These are phyloP conservation scores for Yarrowia divulgata DNA, from an alignment of 805 yeast species.

Conservation along the genomic window DNA sequence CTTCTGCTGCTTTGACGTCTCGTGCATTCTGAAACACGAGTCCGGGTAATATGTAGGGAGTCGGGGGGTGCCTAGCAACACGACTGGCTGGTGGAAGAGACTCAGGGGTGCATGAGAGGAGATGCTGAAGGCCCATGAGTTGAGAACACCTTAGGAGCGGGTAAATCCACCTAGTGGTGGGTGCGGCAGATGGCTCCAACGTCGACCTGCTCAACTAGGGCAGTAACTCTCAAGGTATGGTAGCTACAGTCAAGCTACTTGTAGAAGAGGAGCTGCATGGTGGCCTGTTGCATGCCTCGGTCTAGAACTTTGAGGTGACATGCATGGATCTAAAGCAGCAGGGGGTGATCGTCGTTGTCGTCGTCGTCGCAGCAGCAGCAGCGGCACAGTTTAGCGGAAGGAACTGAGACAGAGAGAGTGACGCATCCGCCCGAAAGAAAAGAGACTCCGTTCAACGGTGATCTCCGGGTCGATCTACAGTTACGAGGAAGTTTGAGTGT, in stretches of 20 bases:
- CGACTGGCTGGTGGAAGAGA: neutral
- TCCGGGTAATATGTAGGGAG: constrained; percentile 29
- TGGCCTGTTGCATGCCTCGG: neutral
- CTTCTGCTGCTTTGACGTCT: neutral
- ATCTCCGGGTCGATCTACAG: constrained; percentile 1
- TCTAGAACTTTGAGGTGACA: neutral
- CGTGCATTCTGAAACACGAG: constrained; percentile 22
- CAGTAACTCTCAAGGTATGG: too few species aligned
- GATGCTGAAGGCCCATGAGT: neutral
- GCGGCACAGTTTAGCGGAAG: neutral
- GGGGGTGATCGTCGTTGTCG: constrained; percentile 1
- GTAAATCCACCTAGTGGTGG: too few species aligned
- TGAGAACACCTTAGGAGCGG: neutral
- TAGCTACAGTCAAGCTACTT: too few species aligned
- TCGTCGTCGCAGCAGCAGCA: neutral
- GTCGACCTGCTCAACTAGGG: too few species aligned
- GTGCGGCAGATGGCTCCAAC: too few species aligned
- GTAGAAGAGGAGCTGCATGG: too few species aligned
- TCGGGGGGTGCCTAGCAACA: neutral
- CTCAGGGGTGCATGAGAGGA: neutral
- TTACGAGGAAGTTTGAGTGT: neutral
- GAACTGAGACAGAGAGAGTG: neutral
- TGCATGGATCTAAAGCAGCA: neutral
- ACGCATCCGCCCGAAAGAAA: neutral
- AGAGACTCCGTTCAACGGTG: constrained; percentile 9